Conservation (phyloP, 179 eudicot genomes). For the Amaranthus tricolor region DNA sequence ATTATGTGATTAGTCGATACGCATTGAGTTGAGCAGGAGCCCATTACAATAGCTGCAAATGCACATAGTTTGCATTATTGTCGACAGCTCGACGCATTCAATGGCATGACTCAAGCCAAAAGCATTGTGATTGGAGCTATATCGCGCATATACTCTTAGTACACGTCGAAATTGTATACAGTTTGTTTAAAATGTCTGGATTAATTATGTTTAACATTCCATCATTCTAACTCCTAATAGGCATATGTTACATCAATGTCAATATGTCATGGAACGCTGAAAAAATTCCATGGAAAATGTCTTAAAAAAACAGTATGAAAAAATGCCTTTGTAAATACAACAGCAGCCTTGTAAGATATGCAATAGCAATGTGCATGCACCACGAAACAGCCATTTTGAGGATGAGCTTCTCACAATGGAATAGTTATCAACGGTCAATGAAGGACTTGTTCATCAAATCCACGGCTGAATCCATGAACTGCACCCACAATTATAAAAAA, state of each 20-base stretch:
- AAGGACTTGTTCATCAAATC: conserved; percentile 77
- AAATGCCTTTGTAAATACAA: conserved; percentile 11
- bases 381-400: not conserved
- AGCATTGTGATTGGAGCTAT: no score
- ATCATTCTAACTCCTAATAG: not conserved
- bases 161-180: no score
- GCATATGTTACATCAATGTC: conserved; percentile 6
- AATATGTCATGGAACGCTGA: conserved; percentile 10
- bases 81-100: no score
- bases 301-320: not conserved
- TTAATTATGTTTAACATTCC: not conserved
- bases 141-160: no score
- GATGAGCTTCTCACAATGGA: not conserved
- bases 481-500: conserved; percentile 24
- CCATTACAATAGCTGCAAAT: no score
- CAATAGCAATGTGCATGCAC: conserved; percentile 2
- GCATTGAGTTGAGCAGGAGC: no score
- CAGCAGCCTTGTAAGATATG: conserved; percentile 14
- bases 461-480: conserved; percentile 92
- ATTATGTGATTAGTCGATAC: no score
- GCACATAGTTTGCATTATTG: no score
- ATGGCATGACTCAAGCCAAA: no score
- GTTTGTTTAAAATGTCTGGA: no score
- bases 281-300: conserved; percentile 21
- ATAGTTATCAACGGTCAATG: conserved; percentile 46